phyloP scores from a whole-genome alignment of 2,329 filamentous ascomycete species.

The Penicillium occitanis region DNA sequence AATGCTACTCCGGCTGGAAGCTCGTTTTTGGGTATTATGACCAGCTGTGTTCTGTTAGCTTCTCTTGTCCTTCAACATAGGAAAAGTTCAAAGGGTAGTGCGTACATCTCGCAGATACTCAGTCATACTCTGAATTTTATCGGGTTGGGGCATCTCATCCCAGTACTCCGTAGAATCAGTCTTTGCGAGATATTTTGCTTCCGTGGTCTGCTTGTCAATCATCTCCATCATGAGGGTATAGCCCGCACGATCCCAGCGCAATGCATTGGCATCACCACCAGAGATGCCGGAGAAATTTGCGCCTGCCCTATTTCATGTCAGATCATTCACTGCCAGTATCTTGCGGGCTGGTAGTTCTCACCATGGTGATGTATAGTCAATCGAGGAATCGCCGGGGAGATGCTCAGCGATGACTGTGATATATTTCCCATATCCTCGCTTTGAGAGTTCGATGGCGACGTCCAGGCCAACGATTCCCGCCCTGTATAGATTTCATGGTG shows the following conservation, averaged over 20 bases:
- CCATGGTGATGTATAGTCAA: constrained; percentile 47
- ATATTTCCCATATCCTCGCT: constrained; percentile 20
- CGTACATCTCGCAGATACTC: constrained; percentile 45
- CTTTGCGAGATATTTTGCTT: constrained; percentile 38
- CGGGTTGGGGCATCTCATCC: constrained; percentile 40
- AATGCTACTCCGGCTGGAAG: constrained; percentile 39
- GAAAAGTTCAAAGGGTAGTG: constrained; percentile 4
- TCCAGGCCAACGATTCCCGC: constrained; percentile 17
- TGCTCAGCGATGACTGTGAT: constrained; percentile 44
- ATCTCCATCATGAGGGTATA: constrained; percentile 37
- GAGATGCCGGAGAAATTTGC: constrained; percentile 50
- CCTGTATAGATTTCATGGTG: background rate
- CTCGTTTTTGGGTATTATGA: constrained; percentile 31
- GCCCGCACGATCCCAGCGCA: constrained; percentile 45
- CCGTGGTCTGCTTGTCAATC: constrained; percentile 34
- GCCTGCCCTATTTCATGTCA: constrained; percentile 37
- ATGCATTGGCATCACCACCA: constrained; percentile 42
- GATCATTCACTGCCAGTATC: background rate
- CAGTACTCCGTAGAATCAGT: constrained; percentile 45
- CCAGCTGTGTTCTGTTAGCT: background rate
- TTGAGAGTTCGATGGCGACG: constrained; percentile 16
- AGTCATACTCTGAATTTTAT: constrained; percentile 45
- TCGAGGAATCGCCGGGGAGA: constrained; percentile 40
- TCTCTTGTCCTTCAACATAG: background rate
- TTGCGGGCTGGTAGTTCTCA: background rate